phyloP scores from a whole-genome alignment of 78 protist species.

The Capsaspora owczarzaki region DNA sequence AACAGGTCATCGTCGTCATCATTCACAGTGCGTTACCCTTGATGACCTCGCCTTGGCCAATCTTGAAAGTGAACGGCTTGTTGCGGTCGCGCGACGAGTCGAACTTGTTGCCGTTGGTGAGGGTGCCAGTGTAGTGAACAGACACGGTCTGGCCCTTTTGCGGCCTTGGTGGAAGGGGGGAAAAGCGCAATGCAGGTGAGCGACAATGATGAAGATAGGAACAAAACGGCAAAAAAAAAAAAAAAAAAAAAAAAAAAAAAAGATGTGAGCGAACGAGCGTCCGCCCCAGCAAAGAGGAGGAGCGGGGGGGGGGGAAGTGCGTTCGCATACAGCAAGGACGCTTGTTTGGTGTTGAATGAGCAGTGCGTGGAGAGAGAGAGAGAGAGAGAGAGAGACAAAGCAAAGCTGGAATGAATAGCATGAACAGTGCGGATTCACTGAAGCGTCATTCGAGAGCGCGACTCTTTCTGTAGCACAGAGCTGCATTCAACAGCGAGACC shows the following conservation, averaged over 20 bases:
- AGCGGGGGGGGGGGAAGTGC: not conserved
- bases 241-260: too few relatives aligned
- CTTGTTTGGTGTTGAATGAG: too few relatives aligned
- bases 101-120: constrained; percentile 65
- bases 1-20: too few relatives aligned
- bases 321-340: not conserved
- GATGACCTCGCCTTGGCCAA: constrained; percentile 57
- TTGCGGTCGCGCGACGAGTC: constrained; percentile 69
- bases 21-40: too few relatives aligned
- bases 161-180: not conserved
- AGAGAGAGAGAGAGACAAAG: too few relatives aligned
- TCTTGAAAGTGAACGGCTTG: constrained; percentile 47
- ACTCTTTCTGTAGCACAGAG: too few relatives aligned
- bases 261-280: not conserved
- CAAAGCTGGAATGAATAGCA: too few relatives aligned
- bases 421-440: too few relatives aligned
- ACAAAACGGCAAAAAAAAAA: not conserved
- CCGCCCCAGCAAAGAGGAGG: not conserved
- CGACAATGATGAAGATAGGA: not conserved
- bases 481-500: not conserved
- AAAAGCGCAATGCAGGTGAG: not conserved
- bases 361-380: too few relatives aligned
- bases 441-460: too few relatives aligned
- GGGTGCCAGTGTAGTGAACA: constrained; percentile 75
- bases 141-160: constrained; percentile 12